Evolutionary conservation across 2,329 filamentous ascomycete species (phyloP).

Genomic region (Cladosporium sphaerospermum): DNA sequence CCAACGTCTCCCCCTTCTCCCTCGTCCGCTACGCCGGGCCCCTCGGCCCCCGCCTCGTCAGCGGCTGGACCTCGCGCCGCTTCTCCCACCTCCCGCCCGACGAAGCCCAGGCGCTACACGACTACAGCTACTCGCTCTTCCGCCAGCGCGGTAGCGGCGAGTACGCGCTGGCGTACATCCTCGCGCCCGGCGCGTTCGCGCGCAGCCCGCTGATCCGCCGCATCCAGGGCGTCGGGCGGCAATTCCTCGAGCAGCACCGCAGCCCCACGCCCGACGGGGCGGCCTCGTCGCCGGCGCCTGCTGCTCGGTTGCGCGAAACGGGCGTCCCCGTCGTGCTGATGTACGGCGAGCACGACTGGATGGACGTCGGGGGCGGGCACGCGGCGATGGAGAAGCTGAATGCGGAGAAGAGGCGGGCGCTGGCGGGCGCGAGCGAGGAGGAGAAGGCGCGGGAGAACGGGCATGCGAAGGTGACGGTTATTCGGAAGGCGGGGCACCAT

Average conservation of each 20-base stretch:
- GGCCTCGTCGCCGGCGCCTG: constrained; percentile 13
- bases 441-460: constrained; percentile 70
- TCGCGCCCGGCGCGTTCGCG: constrained; percentile 89
- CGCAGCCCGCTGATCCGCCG: constrained; percentile 79
- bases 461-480: constrained; percentile 72
- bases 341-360: constrained; percentile 98
- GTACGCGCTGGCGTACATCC: constrained; percentile 85
- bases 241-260: constrained; percentile 40
- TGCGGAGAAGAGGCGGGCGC: constrained; percentile 53
- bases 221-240: constrained; percentile 81
- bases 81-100: constrained; percentile 80
- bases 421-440: constrained; percentile 58
- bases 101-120: constrained; percentile 79
- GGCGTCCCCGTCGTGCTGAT: constrained; percentile 83
- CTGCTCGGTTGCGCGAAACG: constrained; percentile 43
- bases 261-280: constrained; percentile 23
- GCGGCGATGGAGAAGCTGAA: constrained; percentile 75
- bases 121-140: constrained; percentile 93
- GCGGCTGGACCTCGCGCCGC: constrained; percentile 86
- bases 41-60: constrained; percentile 83
- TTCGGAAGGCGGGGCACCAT: constrained; percentile 66
- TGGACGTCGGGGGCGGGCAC: constrained; percentile 84
- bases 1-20: constrained; percentile 92
- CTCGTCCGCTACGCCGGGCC: constrained; percentile 83
- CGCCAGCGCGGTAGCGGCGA: constrained; percentile 87